These are phyloP conservation scores for Phytomonas sp. DNA, from an alignment of 208 protist genomes.

Conservation along the genomic window DNA sequence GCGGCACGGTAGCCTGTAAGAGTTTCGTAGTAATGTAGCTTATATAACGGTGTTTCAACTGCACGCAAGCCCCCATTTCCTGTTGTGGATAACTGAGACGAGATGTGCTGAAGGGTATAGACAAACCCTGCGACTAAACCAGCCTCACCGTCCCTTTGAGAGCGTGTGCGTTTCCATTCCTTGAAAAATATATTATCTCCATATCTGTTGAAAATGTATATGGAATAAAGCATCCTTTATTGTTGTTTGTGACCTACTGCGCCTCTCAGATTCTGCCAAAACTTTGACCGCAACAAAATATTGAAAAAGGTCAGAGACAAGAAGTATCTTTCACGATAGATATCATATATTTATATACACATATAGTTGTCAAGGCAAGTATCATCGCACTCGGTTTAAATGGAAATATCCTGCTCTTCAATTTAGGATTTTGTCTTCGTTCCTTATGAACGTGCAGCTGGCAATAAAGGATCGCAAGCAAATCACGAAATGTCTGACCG, in stretches of 20 bases:
- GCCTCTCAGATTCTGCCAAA: conserved; percentile 5
- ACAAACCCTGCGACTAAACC: conserved; percentile 79
- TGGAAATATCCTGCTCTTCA: too few species aligned
- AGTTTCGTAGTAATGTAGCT: conserved; percentile 83
- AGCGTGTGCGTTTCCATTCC: conserved; percentile 72
- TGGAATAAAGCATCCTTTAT: conserved; percentile 72
- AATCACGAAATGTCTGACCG: neutral
- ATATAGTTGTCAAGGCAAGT: too few species aligned
- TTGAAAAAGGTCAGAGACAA: neutral
- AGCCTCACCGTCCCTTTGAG: conserved; percentile 66
- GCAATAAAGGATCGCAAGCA: too few species aligned
- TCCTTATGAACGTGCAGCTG: too few species aligned
- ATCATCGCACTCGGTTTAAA: too few species aligned
- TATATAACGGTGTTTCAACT: conserved; percentile 78
- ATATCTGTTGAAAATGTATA: conserved; percentile 86
- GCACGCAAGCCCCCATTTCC: conserved; percentile 46
- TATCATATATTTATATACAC: too few species aligned
- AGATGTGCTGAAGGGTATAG: conserved; percentile 84
- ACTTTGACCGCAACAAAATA: too few species aligned
- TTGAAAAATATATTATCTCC: conserved; percentile 80
- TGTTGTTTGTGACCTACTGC: too few species aligned
- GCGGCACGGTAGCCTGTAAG: conserved; percentile 80
- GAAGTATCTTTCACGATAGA: neutral
- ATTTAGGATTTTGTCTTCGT: too few species aligned
- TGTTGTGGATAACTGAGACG: conserved; percentile 63